A percentile compares a stretch with the other conserved stretches of the same genome.
These are phyloP conservation scores for Phyllosticta citriasiana DNA, from an alignment of 2,329 filamentous ascomycete species.

Conservation along the genomic window DNA sequence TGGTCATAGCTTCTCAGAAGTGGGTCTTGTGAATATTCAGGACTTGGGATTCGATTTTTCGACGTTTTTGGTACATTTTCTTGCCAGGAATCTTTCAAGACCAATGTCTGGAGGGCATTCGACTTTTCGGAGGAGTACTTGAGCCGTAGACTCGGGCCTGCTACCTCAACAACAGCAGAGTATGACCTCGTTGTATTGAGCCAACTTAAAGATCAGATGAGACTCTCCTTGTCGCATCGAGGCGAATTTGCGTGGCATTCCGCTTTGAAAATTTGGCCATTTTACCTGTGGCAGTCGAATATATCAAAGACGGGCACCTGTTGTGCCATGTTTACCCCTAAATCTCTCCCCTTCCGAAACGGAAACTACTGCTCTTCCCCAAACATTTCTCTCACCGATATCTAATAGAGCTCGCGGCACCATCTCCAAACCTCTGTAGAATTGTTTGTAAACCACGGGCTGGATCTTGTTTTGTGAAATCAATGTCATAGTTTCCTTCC, in stretches of 20 bases:
- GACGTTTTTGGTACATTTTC: neutral
- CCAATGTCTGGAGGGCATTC: neutral
- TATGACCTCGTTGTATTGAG: too few species aligned
- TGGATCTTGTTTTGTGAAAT: neutral
- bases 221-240: too few species aligned
- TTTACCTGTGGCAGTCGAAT: neutral
- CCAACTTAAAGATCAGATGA: too few species aligned
- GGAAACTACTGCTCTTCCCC: neutral
- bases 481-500: neutral
- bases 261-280: too few species aligned
- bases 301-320: neutral
- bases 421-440: neutral
- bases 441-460: neutral
- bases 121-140: neutral
- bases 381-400: neutral
- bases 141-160: too few species aligned
- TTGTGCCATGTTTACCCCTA: too few species aligned
- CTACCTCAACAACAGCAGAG: too few species aligned
- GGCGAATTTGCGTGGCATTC: too few species aligned
- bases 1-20: neutral
- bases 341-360: neutral
- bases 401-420: neutral
- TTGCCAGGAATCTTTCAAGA: neutral
- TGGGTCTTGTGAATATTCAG: neutral
- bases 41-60: neutral